phyloP scores from a whole-genome alignment of 2,329 filamentous ascomycete genomes.

The Ophiostoma triangulosporum region DNA sequence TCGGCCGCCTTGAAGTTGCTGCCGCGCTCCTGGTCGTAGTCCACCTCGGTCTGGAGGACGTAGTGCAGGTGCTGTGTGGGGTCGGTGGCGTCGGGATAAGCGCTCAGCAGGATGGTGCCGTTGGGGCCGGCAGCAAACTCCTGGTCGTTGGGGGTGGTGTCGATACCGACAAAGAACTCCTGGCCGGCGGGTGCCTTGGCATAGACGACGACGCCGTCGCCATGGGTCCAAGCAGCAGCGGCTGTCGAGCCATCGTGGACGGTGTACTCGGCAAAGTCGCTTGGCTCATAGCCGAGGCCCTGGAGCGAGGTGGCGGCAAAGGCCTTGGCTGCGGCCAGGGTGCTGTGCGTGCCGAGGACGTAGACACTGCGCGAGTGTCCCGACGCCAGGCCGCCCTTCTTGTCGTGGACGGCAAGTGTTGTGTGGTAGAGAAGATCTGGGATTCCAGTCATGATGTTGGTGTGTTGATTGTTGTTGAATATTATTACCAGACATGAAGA shows the following conservation, averaged over 20 bases:
- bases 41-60: constrained; percentile 28
- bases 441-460: constrained; percentile 9
- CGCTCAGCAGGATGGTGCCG: constrained; percentile 15
- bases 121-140: constrained; percentile 16
- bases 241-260: constrained; percentile 7
- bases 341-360: constrained; percentile 26
- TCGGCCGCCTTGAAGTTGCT: constrained; percentile 20
- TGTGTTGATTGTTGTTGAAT: background rate
- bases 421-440: constrained; percentile 24
- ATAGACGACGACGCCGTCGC: constrained; percentile 25
- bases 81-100: constrained; percentile 4
- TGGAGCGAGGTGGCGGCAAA: constrained; percentile 22
- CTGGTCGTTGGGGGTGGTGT: constrained; percentile 25
- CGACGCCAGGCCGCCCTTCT: constrained; percentile 10
- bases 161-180: constrained; percentile 24
- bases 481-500: too few relatives aligned
- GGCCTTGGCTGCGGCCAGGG: constrained; percentile 23
- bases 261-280: constrained; percentile 25
- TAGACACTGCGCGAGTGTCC: constrained; percentile 20
- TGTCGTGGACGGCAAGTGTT: constrained; percentile 17
- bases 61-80: constrained; percentile 23
- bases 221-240: constrained; percentile 21
- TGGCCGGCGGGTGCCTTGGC: constrained; percentile 24
- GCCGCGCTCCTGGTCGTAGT: constrained; percentile 26
- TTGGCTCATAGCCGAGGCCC: constrained; percentile 22